phyloP scores from a whole-genome alignment of 1,139 yeast genomes.

The Pneumocystis murina region DNA sequence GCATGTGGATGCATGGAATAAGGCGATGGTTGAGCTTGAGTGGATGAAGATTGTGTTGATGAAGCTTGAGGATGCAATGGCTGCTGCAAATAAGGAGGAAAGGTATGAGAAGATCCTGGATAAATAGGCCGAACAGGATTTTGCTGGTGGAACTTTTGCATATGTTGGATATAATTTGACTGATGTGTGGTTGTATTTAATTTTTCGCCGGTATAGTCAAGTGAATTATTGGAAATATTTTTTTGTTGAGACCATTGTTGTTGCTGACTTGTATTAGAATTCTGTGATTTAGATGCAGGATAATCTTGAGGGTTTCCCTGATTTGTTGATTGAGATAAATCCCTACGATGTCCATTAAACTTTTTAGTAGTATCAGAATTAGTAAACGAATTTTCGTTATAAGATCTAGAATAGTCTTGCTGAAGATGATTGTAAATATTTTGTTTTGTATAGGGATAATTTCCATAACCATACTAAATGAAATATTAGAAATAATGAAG shows the following conservation, averaged over 20 bases:
- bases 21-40: not conserved
- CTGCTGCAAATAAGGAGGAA: not conserved
- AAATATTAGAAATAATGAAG: not conserved
- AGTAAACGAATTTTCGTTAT: not conserved
- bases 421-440: not conserved
- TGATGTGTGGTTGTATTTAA: not conserved
- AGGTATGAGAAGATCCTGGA: not conserved
- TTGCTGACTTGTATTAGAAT: not conserved
- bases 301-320: not conserved
- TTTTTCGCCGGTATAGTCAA: not conserved
- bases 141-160: not conserved
- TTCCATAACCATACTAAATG: not conserved
- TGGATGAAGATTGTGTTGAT: not conserved
- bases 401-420: not conserved
- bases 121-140: not conserved
- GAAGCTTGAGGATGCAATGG: not conserved
- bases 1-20: not conserved
- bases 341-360: not conserved
- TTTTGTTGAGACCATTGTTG: not conserved
- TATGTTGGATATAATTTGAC: not conserved
- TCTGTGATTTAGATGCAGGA: not conserved
- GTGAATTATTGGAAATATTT: not conserved
- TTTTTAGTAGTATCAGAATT: not conserved
- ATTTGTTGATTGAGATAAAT: not conserved
- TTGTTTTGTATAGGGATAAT: not conserved